Evolutionary conservation across 129 eudicot species (phyloP).

Genomic region (Apium graveolens): DNA sequence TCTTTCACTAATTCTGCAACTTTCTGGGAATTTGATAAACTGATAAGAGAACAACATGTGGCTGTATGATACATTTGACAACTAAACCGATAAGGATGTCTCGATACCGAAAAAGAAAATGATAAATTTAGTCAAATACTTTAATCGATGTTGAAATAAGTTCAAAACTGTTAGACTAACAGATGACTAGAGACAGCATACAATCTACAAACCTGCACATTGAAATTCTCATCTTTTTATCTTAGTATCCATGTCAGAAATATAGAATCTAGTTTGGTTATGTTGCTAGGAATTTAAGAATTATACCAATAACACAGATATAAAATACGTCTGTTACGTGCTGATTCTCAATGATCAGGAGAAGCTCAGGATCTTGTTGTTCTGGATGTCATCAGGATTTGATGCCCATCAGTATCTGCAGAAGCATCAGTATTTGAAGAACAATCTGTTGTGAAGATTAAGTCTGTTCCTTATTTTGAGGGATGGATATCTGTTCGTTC

Average conservation of each 20-base stretch:
- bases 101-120: not conserved
- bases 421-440: no score
- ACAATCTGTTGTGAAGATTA: no score
- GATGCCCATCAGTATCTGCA: no score
- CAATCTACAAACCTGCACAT: not conserved
- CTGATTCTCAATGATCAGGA: no score
- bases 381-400: no score
- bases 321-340: no score
- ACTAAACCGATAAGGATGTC: not conserved
- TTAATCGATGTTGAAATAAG: no score
- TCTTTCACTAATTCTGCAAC: conserved; percentile 79
- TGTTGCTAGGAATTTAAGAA: not conserved
- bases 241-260: not conserved
- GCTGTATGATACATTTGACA: not conserved
- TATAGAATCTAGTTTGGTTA: not conserved
- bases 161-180: not conserved
- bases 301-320: not conserved
- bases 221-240: no score
- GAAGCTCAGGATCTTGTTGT: no score
- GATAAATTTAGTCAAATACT: not conserved
- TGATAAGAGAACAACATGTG: not conserved
- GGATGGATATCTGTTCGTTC: no score
- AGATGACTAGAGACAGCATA: not conserved
- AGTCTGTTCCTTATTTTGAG: no score
- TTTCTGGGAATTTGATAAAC: no score